These are phyloP conservation scores for Oehlia diaphana DNA, from an alignment of 192 early-diverging fungal genomes.

Conservation along the genomic window DNA sequence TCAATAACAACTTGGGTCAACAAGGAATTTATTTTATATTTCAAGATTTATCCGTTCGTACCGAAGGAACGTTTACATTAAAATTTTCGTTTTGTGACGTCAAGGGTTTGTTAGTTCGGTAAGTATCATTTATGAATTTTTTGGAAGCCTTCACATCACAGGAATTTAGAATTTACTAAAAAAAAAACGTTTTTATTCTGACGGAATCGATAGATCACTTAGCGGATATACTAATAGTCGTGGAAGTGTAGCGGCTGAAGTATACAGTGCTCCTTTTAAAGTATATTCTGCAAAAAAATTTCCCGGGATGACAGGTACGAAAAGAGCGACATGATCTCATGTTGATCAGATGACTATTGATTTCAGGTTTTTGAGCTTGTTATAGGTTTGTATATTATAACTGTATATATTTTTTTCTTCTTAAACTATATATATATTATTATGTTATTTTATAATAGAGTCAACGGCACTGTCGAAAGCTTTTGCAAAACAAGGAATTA, in stretches of 20 bases:
- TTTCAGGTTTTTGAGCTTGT: constrained; percentile 10
- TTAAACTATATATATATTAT: constrained; percentile 22
- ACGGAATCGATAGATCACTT: constrained; percentile 14
- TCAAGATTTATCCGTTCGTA: constrained; percentile 75
- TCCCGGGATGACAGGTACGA: constrained; percentile 70
- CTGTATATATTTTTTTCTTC: not conserved
- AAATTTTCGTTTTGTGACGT: constrained; percentile 68
- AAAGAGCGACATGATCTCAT: too few species aligned
- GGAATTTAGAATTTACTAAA: not conserved
- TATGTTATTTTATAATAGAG: constrained; percentile 39
- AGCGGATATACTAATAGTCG: constrained; percentile 25
- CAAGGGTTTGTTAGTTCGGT: constrained; percentile 53
- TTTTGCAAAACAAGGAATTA: constrained; percentile 76
- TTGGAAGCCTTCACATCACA: too few species aligned
- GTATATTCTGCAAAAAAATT: constrained; percentile 78
- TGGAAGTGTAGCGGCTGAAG: constrained; percentile 46
- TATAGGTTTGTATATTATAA: not conserved
- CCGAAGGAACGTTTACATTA: constrained; percentile 71
- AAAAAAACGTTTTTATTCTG: not conserved
- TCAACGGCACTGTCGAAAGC: constrained; percentile 72
- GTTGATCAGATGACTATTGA: not conserved
- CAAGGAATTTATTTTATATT: constrained; percentile 78
- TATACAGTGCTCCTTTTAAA: constrained; percentile 66
- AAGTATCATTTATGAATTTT: constrained; percentile 18
- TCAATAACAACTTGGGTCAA: constrained; percentile 64